Percentiles rank a stretch among this genome's conserved stretches.
These are phyloP conservation scores for Tirmania nivea DNA, from an alignment of 495 filamentous ascomycete species.

Conservation along the genomic window DNA sequence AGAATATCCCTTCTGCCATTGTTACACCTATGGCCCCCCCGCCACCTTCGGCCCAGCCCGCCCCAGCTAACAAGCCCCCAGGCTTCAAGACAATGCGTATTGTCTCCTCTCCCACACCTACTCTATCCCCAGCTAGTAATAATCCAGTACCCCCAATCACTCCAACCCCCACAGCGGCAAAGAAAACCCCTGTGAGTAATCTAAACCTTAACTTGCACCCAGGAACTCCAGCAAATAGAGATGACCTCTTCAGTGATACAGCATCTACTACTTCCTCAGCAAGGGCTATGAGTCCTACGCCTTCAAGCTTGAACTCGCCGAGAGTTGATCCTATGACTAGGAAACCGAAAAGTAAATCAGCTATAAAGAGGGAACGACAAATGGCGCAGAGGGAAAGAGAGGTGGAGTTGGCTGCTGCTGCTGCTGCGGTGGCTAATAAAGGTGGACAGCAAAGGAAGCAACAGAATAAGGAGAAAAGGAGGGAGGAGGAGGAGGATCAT, in stretches of 20 bases:
- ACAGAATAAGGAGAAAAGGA: constrained; percentile 6
- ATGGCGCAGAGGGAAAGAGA: constrained; percentile 42
- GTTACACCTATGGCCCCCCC: not conserved
- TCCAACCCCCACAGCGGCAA: not conserved
- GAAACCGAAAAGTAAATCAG: constrained; percentile 59
- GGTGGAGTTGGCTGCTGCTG: constrained; percentile 27
- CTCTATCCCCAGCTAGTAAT: not conserved
- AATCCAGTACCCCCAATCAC: not conserved
- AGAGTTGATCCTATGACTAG: not conserved
- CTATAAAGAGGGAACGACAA: constrained; percentile 70
- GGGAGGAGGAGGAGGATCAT: constrained; percentile 8
- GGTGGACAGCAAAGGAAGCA: constrained; percentile 5
- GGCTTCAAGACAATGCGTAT: constrained; percentile 11
- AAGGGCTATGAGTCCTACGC: not conserved
- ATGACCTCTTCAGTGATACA: constrained; percentile 5
- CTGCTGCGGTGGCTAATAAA: constrained; percentile 12
- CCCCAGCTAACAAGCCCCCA: not conserved
- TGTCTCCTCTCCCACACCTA: constrained; percentile 2
- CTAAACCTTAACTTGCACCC: not conserved
- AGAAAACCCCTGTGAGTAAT: not conserved
- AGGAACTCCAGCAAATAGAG: not conserved
- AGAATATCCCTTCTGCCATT: not conserved
- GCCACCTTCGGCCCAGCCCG: not conserved
- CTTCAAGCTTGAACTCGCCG: not conserved
- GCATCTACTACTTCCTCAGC: constrained; percentile 3